Percentiles rank a stretch among this genome's conserved stretches.
These are phyloP conservation scores for Melaleuca alternifolia DNA, from an alignment of 345 rosid species.

Conservation along the genomic window DNA sequence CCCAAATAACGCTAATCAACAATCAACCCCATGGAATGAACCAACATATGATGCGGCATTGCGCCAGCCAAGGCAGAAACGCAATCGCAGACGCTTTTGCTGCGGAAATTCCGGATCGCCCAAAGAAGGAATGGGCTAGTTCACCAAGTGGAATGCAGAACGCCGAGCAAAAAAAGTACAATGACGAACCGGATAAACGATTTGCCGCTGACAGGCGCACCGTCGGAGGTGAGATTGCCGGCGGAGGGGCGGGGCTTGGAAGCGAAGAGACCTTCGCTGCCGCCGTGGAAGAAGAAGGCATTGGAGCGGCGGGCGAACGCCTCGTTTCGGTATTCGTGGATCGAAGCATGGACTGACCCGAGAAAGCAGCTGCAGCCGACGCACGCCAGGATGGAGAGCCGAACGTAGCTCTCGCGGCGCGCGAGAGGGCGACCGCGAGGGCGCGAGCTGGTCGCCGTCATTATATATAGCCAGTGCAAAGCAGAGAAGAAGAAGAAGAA, in stretches of 20 bases:
- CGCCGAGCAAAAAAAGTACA: neutral
- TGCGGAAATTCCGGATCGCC: neutral
- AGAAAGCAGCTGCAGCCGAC: constrained; percentile 3
- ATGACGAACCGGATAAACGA: constrained; percentile 27
- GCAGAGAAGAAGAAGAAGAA: neutral
- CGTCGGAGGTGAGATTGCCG: constrained; percentile 7
- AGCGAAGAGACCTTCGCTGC: constrained; percentile 47
- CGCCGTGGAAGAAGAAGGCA: constrained; percentile 49
- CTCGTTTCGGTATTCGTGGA: constrained; percentile 29
- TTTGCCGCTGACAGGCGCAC: constrained; percentile 22
- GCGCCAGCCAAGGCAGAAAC: neutral
- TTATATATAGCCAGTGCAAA: neutral
- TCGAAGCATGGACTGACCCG: constrained; percentile 22
- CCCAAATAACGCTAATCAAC: neutral
- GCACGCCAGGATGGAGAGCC: neutral
- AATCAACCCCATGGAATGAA: neutral
- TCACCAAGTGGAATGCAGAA: neutral
- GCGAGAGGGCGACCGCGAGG: neutral
- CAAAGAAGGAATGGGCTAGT: neutral
- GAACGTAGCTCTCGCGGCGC: neutral
- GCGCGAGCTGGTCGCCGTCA: neutral
- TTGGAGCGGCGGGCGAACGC: constrained; percentile 32
- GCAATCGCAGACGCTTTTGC: neutral
- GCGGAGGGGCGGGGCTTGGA: constrained; percentile 3
- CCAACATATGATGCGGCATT: neutral